phyloP scores from a whole-genome alignment of 2,329 filamentous ascomycete genomes.

The Calonectria fujianensis region DNA sequence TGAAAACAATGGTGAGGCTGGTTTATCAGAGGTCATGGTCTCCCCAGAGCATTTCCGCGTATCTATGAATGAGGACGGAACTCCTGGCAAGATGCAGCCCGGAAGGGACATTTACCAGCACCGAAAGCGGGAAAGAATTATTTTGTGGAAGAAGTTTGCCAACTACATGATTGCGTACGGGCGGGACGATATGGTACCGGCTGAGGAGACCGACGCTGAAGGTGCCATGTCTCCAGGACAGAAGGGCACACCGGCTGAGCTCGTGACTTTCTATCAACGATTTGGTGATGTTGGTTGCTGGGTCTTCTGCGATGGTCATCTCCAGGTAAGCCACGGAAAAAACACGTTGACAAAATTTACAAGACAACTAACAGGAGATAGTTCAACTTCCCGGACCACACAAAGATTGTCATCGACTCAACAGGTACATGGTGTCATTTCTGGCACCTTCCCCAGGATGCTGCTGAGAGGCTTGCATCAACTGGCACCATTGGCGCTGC shows the following conservation, averaged over 20 bases:
- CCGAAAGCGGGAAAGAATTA: constrained; percentile 79
- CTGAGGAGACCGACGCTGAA: constrained; percentile 67
- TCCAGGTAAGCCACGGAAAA: constrained; percentile 73
- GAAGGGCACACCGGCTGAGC: constrained; percentile 67
- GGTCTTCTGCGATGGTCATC: constrained; percentile 86
- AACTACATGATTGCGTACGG: constrained; percentile 86
- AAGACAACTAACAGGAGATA: constrained; percentile 60
- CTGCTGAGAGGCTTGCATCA: constrained; percentile 77
- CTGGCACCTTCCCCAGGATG: constrained; percentile 83
- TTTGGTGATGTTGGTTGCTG: constrained; percentile 88
- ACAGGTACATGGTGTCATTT: constrained; percentile 86
- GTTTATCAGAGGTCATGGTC: constrained; percentile 78
- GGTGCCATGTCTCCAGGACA: constrained; percentile 63
- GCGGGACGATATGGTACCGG: constrained; percentile 77
- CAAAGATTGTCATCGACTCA: constrained; percentile 86
- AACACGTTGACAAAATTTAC: background rate
- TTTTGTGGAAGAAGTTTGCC: constrained; percentile 83
- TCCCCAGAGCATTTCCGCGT: constrained; percentile 78
- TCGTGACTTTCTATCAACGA: constrained; percentile 88
- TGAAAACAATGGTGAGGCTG: constrained; percentile 80
- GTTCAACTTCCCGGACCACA: constrained; percentile 93
- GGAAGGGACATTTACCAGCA: constrained; percentile 80
- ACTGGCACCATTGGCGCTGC: constrained; percentile 81
- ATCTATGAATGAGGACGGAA: constrained; percentile 73
- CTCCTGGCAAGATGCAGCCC: constrained; percentile 75